phyloP scores from a whole-genome alignment of 495 filamentous ascomycete genomes.

The Cairneyella variabilis region DNA sequence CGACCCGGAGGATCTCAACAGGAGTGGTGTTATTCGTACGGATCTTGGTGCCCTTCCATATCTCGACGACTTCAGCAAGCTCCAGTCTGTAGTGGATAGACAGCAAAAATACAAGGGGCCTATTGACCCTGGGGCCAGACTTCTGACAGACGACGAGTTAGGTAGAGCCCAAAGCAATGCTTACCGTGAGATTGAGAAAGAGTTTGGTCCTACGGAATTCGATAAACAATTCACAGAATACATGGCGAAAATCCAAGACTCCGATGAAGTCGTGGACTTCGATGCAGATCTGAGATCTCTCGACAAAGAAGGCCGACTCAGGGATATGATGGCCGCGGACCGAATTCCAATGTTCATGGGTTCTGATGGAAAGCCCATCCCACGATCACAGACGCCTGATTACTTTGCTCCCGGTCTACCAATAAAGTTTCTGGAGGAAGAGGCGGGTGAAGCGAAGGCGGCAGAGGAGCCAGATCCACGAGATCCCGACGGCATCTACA shows the following conservation, averaged over 20 bases:
- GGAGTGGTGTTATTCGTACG: slow-evolving; percentile 60
- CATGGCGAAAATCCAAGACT: too few species aligned
- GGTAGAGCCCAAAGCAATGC: neutral
- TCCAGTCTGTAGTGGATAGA: slow-evolving; percentile 72
- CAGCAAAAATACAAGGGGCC: slow-evolving; percentile 29
- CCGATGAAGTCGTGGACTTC: slow-evolving; percentile 28
- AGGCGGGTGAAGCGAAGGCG: slow-evolving; percentile 27
- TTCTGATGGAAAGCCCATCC: slow-evolving; percentile 19
- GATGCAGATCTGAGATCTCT: slow-evolving; percentile 36
- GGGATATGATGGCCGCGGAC: slow-evolving; percentile 4
- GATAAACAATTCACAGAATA: neutral
- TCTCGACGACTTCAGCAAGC: slow-evolving; percentile 77
- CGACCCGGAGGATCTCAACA: slow-evolving; percentile 69
- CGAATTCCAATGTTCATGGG: slow-evolving; percentile 12
- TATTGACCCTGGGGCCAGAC: slow-evolving; percentile 52
- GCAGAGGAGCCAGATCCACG: slow-evolving; percentile 30
- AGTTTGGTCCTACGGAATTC: too few species aligned
- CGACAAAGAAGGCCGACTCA: slow-evolving; percentile 1
- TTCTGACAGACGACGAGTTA: slow-evolving; percentile 44
- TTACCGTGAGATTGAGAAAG: too few species aligned
- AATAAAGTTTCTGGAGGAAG: slow-evolving; percentile 3
- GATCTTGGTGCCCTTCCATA: slow-evolving; percentile 75
- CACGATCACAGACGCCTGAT: neutral
- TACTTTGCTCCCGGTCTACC: slow-evolving; percentile 13
- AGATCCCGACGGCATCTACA: slow-evolving; percentile 46